Evolutionary conservation across 768 basidiomycete genomes (phyloP), one percentile per base, ranked within the genome.

Genomic region (Rhizopogon vinicolor): DNA sequence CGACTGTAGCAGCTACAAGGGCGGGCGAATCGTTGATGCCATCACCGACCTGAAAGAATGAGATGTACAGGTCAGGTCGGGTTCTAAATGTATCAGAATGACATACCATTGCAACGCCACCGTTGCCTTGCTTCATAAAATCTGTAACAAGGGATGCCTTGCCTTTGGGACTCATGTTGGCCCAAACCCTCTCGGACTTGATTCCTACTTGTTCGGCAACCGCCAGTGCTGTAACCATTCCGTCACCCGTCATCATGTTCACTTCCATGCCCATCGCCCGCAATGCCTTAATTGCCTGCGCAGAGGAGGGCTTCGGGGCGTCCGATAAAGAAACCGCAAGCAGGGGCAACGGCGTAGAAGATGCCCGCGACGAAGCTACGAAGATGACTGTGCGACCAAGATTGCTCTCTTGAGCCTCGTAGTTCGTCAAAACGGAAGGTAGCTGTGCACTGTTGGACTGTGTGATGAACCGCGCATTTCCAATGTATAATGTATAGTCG

Each of bases 1-100:
- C 97, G 22, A 99, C 91, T 1, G 93, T 92, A 1, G 96, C 92
- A 4, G 93, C 94, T 14, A 94, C 95, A 2, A 99, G 85, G 12
- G 96, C 97, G 1, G 95, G 96, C 2, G 96, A 98, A 68, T 99
- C 97, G 69, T 99, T 98, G 75, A 98, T 97, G 35, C 97, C 97
- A 70, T 99, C 97, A 22, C 97, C 97, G 41, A 99, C 93, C 93
- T 95, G 59, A 19, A 58, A 37, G 19, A 35, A 49, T 37, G 16
- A 49, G 14, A 37, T 49, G 14, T 35, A 6, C 9, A 49, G 5
- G 48, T 49, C 9, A 49, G 5, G 48, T 49, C 28, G 25, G 29
- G 25, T 6, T 6, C 19, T 31, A 7, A 35, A n/a, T 19, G 41
- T 45, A 55, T 35, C 52, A 48, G 19, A 4, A 31, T 42, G 14